These are phyloP conservation scores for Corchorus capsularis DNA, from an alignment of 345 rosid genomes.

Conservation along the genomic window DNA sequence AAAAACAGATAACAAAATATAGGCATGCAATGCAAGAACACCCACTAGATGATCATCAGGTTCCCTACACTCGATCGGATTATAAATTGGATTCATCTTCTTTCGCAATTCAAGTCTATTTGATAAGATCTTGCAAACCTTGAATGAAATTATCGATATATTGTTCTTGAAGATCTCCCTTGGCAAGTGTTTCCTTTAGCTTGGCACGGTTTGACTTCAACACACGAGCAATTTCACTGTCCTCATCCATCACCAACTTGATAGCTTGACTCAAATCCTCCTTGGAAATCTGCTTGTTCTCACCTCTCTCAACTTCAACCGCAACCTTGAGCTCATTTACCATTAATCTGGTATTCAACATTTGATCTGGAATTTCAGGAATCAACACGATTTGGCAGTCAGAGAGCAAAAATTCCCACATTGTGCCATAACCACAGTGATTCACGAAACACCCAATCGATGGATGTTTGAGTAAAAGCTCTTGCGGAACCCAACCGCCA, in stretches of 20 bases:
- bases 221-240: constrained; percentile 22
- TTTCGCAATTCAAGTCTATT: neutral
- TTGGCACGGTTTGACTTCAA: constrained; percentile 29
- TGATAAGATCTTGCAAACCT: neutral
- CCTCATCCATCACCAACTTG: constrained; percentile 35
- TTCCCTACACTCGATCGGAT: too few relatives aligned
- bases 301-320: constrained; percentile 39
- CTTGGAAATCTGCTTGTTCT: constrained; percentile 34
- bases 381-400: constrained; percentile 43
- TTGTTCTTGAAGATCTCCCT: neutral
- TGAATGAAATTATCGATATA: constrained; percentile 16
- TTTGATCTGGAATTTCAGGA: constrained; percentile 45
- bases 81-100: too few relatives aligned
- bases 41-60: too few relatives aligned
- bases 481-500: constrained; percentile 48
- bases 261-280: constrained; percentile 34
- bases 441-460: constrained; percentile 44
- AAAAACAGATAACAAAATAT: too few relatives aligned
- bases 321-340: constrained; percentile 44
- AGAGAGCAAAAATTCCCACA: constrained; percentile 50
- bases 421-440: constrained; percentile 46
- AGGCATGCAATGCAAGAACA: too few relatives aligned
- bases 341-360: constrained; percentile 42
- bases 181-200: constrained; percentile 20
- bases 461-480: constrained; percentile 32